Evolutionary conservation across 345 rosid genomes (phyloP).

Genomic region (Cochlearia excelsa): DNA sequence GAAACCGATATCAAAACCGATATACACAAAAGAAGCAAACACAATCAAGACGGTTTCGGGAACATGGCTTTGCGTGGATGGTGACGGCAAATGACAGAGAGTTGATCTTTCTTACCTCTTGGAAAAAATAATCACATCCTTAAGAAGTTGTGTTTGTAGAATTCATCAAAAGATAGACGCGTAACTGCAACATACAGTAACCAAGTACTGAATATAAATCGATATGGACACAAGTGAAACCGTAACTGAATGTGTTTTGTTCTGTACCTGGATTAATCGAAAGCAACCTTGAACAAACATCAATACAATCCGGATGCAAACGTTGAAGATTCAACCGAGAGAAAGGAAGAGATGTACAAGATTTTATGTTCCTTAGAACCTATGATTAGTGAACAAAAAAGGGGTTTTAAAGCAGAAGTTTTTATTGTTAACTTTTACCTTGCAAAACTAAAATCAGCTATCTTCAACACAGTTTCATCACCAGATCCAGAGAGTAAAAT

Average conservation of each 20-base stretch:
- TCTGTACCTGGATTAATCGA: conserved; percentile 53
- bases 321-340: conserved; percentile 43
- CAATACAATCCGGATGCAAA: conserved; percentile 58
- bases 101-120: background rate
- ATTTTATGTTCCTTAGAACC: conserved; percentile 50
- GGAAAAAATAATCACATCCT: conserved; percentile 15
- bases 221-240: background rate
- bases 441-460: conserved; percentile 75
- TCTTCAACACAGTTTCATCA: conserved; percentile 51
- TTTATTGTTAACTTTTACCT: conserved; percentile 39
- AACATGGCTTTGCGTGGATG: conserved; percentile 93
- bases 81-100: conserved; percentile 62
- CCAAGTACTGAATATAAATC: conserved; percentile 5
- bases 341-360: conserved; percentile 53
- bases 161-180: conserved; percentile 49
- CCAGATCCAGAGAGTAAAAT: conserved; percentile 49
- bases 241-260: background rate
- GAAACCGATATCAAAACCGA: no score
- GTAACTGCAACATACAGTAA: conserved; percentile 34
- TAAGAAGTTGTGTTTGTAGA: conserved; percentile 45
- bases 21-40: no score
- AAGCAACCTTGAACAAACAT: conserved; percentile 60
- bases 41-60: conserved; percentile 59
- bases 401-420: background rate
- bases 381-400: conserved; percentile 7